phyloP scores from a whole-genome alignment of 164 flowering plant species.

The Vitis rupestris region DNA sequence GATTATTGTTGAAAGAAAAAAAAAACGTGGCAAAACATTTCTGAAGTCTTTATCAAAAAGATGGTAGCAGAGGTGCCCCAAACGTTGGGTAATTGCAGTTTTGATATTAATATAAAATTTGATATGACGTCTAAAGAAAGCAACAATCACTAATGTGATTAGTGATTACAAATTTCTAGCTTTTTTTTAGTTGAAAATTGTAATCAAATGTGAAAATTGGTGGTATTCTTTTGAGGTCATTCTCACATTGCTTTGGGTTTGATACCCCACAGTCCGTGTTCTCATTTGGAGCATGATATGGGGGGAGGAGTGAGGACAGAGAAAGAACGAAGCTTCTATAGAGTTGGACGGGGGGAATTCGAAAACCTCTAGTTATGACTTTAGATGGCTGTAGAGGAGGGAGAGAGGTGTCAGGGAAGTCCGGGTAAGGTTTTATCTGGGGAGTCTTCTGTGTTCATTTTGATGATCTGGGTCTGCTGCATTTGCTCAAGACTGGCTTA shows the following conservation, averaged over 20 bases:
- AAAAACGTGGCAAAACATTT: no score
- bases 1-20: no score
- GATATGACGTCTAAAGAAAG: not conserved
- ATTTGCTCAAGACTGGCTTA: conserved; percentile 2
- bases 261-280: conserved; percentile 15
- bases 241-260: conserved; percentile 8
- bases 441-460: not conserved
- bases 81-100: not conserved
- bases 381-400: not conserved
- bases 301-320: not conserved
- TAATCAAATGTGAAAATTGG: no score
- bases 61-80: not conserved
- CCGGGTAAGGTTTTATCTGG: conserved; percentile 1
- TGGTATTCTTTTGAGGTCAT: not conserved
- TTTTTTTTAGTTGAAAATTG: no score
- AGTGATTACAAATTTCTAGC: no score
- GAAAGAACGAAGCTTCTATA: conserved; percentile 2
- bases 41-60: no score
- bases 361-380: not conserved
- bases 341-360: not conserved
- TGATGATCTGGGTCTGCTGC: conserved; percentile 1
- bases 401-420: not conserved
- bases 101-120: not conserved
- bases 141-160: not conserved
- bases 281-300: conserved; percentile 1